Evolutionary conservation across 192 early-diverging fungal genomes (phyloP).

Genomic region (Allomyces javanicus): DNA sequence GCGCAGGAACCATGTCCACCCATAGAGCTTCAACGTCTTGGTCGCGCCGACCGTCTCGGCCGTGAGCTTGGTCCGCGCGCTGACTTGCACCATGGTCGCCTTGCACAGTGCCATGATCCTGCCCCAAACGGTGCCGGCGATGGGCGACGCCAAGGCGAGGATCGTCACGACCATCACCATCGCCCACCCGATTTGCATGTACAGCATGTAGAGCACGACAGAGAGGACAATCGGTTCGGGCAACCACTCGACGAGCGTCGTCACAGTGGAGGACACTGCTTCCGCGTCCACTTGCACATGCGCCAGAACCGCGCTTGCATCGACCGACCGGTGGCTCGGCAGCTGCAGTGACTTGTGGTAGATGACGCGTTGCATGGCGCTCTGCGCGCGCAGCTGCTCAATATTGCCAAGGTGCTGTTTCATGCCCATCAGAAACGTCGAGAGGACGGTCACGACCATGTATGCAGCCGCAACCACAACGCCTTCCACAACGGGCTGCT

Average conservation of each 20-base stretch:
- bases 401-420: neutral
- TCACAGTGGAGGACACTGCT: neutral
- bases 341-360: neutral
- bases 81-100: slow-evolving; percentile 29
- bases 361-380: neutral
- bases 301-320: neutral
- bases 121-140: slow-evolving; percentile 32
- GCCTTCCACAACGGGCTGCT: neutral
- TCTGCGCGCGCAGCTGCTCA: neutral
- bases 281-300: neutral
- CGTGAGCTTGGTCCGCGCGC: slow-evolving; percentile 43
- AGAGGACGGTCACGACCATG: neutral
- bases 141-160: slow-evolving; percentile 29
- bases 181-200: slow-evolving; percentile 1
- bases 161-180: slow-evolving; percentile 12
- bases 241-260: neutral
- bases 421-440: neutral
- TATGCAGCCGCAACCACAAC: neutral
- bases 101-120: slow-evolving; percentile 21
- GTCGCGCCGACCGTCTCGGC: slow-evolving; percentile 50
- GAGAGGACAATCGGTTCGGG: neutral
- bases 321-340: neutral
- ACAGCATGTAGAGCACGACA: slow-evolving; percentile 1
- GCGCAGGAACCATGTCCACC: slow-evolving; percentile 45
- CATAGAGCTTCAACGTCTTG: slow-evolving; percentile 59